Evolutionary conservation across 2,329 filamentous ascomycete species (phyloP).

Genomic region (Dothiorella sarmentorum): DNA sequence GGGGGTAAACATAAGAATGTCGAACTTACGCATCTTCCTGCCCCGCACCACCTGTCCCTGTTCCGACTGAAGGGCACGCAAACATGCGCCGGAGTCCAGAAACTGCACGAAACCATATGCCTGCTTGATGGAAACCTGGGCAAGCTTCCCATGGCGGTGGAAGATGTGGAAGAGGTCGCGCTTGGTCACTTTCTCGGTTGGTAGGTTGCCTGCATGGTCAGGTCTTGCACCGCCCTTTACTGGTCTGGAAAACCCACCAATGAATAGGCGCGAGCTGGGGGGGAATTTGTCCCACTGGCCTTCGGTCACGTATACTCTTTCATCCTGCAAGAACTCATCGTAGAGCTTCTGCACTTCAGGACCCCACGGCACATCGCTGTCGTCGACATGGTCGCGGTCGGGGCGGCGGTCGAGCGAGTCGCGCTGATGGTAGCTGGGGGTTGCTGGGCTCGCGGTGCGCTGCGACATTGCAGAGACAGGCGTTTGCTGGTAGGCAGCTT

Average conservation of each 20-base stretch:
- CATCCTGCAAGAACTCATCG: constrained; percentile 69
- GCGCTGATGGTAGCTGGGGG: constrained; percentile 29
- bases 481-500: constrained; percentile 19
- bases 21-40: constrained; percentile 81
- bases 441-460: constrained; percentile 30
- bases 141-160: constrained; percentile 76
- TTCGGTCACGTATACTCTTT: constrained; percentile 71
- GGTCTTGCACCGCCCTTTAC: constrained; percentile 3
- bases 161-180: constrained; percentile 91
- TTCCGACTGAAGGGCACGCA: constrained; percentile 69
- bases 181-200: constrained; percentile 89
- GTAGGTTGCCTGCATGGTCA: constrained; percentile 68
- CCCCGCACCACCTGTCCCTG: constrained; percentile 80
- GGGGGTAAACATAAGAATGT: constrained; percentile 26
- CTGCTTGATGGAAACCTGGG: constrained; percentile 94
- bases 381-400: constrained; percentile 32
- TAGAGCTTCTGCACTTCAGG: constrained; percentile 63
- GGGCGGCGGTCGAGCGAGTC: constrained; percentile 26
- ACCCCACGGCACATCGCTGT: constrained; percentile 51
- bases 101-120: constrained; percentile 98
- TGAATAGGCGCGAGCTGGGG: constrained; percentile 72
- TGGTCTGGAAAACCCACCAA: constrained; percentile 55
- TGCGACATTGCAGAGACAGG: constrained; percentile 22
- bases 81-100: constrained; percentile 70
- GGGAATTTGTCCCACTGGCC: constrained; percentile 81